Percentiles rank a stretch among this genome's conserved stretches.
phyloP scores from a whole-genome alignment of 2,329 filamentous ascomycete genomes.

The Nemania bipapillata region DNA sequence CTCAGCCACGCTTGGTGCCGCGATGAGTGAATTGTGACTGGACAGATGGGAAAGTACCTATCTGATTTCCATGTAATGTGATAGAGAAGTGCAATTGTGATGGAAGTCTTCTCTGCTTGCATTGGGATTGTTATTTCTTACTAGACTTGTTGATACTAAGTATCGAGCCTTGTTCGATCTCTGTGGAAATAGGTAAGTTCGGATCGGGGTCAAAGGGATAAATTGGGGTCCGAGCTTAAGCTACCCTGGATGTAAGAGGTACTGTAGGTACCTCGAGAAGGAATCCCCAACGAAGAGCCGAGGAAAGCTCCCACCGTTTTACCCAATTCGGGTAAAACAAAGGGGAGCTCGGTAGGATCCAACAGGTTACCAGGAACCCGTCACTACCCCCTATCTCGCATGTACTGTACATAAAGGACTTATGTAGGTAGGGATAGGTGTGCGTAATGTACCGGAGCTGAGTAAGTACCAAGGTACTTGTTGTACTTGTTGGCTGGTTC shows the following conservation, averaged over 20 bases:
- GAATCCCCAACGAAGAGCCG: conserved; percentile 9
- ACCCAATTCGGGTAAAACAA: neutral
- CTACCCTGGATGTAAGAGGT: conserved; percentile 21
- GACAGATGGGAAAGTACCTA: conserved; percentile 8
- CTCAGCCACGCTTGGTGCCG: conserved; percentile 47
- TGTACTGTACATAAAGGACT: no score
- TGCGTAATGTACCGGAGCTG: no score
- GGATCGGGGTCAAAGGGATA: neutral
- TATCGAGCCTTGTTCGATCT: no score
- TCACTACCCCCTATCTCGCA: no score
- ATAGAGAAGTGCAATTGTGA: conserved; percentile 27
- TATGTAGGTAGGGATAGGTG: no score
- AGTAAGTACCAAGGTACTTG: neutral
- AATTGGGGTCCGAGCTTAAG: conserved; percentile 30
- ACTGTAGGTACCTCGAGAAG: neutral
- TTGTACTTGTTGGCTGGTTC: neutral
- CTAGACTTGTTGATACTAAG: neutral
- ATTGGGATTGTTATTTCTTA: no score
- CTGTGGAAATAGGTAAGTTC: no score
- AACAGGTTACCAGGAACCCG: conserved; percentile 2
- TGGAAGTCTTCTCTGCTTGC: neutral
- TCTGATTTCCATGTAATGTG: conserved; percentile 11
- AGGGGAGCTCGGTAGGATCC: neutral
- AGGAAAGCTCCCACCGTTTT: neutral
- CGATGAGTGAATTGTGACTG: conserved; percentile 19